These are phyloP conservation scores for Nasturtium officinale DNA, from an alignment of 345 rosid species.

Conservation along the genomic window DNA sequence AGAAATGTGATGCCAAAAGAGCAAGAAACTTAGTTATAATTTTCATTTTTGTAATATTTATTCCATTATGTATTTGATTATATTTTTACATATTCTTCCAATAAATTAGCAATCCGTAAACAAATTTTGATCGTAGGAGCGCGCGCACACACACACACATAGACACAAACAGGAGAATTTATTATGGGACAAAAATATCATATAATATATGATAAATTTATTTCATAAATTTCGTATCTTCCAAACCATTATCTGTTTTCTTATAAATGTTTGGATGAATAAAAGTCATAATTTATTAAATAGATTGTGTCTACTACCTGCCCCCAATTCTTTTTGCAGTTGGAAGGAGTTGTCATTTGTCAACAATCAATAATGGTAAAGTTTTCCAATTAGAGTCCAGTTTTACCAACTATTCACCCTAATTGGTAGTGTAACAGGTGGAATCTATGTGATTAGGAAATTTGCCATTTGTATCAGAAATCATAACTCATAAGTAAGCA, in stretches of 20 bases:
- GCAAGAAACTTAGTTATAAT: constrained; percentile 22
- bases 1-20: constrained; percentile 18
- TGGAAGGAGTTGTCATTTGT: constrained; percentile 33
- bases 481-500: background rate
- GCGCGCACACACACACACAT: background rate
- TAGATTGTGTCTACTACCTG: constrained; percentile 20
- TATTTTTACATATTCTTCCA: background rate
- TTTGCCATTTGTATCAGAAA: background rate
- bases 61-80: background rate
- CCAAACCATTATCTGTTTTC: constrained; percentile 33
- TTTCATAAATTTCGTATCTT: constrained; percentile 28
- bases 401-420: constrained; percentile 23
- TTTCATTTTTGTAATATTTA: background rate
- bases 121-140: background rate
- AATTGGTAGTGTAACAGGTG: constrained; percentile 20
- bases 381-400: constrained; percentile 18
- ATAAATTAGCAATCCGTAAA: background rate
- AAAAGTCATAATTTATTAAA: constrained; percentile 11
- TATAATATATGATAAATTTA: background rate
- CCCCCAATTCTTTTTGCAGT: constrained; percentile 17
- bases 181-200: background rate
- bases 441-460: background rate
- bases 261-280: constrained; percentile 14
- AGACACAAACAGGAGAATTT: background rate
- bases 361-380: constrained; percentile 26